phyloP scores from a whole-genome alignment of 345 rosid species.

The Carallia pectinifolia region DNA sequence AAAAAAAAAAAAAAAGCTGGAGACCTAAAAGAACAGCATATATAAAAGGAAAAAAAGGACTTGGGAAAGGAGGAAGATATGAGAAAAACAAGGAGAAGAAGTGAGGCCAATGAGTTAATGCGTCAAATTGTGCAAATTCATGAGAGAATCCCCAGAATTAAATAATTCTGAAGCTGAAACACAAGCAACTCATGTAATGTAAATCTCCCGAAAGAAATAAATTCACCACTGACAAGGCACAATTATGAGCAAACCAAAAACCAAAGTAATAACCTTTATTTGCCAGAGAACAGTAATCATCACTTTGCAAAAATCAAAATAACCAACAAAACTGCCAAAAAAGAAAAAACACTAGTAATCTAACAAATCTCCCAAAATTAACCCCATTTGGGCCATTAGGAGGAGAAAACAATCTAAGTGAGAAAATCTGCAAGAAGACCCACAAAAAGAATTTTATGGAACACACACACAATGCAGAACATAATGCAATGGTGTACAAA shows the following conservation, averaged over 20 bases:
- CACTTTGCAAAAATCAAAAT: constrained; percentile 14
- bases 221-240: constrained; percentile 9
- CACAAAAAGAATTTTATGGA: neutral
- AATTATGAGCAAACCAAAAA: constrained; percentile 5
- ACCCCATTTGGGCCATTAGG: constrained; percentile 1
- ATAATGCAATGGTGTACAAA: neutral
- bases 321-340: constrained; percentile 23
- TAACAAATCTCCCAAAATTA: neutral
- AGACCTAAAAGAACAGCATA: neutral
- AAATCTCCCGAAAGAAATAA: neutral
- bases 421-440: too few relatives aligned
- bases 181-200: neutral
- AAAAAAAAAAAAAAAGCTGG: neutral
- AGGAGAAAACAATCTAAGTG: neutral
- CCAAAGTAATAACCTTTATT: constrained; percentile 3
- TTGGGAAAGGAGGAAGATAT: neutral
- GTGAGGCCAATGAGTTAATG: neutral
- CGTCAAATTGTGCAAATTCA: neutral
- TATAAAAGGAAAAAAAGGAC: neutral
- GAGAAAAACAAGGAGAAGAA: neutral
- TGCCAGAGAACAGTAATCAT: constrained; percentile 29
- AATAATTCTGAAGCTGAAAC: neutral
- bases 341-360: neutral
- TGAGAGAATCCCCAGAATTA: neutral
- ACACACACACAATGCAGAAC: neutral